These are phyloP conservation scores for Penicillium sp. DNA, from an alignment of 2,329 filamentous ascomycete genomes.

Conservation along the genomic window DNA sequence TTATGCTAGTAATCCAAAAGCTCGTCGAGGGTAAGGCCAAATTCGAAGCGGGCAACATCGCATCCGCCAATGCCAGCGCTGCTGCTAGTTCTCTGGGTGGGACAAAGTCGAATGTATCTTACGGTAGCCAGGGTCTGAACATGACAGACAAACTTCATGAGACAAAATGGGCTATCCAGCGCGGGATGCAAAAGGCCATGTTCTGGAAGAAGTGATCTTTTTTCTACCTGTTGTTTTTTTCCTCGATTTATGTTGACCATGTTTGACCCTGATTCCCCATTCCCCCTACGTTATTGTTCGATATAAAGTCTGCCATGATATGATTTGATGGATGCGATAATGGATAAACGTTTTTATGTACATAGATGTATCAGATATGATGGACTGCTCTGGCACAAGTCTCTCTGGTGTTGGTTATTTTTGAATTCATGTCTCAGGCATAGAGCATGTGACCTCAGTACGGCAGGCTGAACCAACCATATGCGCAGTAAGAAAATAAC, in stretches of 20 bases:
- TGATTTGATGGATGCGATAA: conserved; percentile 17
- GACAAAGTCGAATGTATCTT: conserved; percentile 28
- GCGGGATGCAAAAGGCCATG: neutral
- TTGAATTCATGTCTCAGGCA: neutral
- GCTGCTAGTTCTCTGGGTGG: conserved; percentile 27
- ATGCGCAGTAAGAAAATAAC: conserved; percentile 5
- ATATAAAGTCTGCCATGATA: conserved; percentile 30
- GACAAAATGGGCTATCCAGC: conserved; percentile 7
- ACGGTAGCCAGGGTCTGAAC: conserved; percentile 38
- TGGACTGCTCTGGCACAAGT: neutral
- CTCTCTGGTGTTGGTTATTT: neutral
- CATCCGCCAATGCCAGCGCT: conserved; percentile 30
- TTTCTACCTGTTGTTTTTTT: conserved; percentile 24
- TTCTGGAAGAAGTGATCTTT: neutral
- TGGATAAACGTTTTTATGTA: conserved; percentile 19
- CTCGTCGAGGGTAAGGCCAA: conserved; percentile 85
- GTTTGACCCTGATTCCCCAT: conserved; percentile 16
- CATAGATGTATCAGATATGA: conserved; percentile 10
- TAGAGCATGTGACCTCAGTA: neutral
- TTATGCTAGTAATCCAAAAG: conserved; percentile 83
- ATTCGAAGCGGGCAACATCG: conserved; percentile 46
- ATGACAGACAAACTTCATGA: conserved; percentile 43
- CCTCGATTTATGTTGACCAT: conserved; percentile 7
- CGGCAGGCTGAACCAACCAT: conserved; percentile 3
- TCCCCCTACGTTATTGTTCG: conserved; percentile 22